These are phyloP conservation scores for Phycomyces nitens DNA, from an alignment of 192 early-diverging fungal genomes.

Conservation along the genomic window DNA sequence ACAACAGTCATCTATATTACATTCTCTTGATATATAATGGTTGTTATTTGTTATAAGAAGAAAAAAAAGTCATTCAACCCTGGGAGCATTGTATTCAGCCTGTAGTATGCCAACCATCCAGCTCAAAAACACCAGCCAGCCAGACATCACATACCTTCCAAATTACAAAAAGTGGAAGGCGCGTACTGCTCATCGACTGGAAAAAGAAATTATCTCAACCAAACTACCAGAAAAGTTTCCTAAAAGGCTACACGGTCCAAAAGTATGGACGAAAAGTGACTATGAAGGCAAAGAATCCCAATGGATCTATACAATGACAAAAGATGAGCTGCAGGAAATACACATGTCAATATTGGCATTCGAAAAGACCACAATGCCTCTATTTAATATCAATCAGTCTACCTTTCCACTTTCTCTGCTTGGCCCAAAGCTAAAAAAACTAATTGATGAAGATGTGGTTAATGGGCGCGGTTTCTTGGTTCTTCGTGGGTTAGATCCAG, in stretches of 20 bases:
- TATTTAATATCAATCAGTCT: conserved; percentile 11
- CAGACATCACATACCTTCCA: conserved; percentile 28
- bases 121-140: conserved; percentile 24
- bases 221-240: conserved; percentile 26
- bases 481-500: conserved; percentile 22
- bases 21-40: no score
- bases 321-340: conserved; percentile 22
- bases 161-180: conserved; percentile 22
- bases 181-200: conserved; percentile 19
- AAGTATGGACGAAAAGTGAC: conserved; percentile 22
- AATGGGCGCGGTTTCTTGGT: conserved; percentile 27
- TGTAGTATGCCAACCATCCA: conserved; percentile 26
- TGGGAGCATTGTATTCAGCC: no score
- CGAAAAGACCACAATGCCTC: conserved; percentile 7
- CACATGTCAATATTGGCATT: conserved; percentile 18
- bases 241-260: conserved; percentile 21
- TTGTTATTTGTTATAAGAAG: no score
- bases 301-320: conserved; percentile 21
- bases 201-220: conserved; percentile 15
- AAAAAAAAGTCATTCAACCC: no score
- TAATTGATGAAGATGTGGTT: conserved; percentile 23
- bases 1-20: no score
- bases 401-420: conserved; percentile 15
- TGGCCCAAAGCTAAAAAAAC: conserved; percentile 15
- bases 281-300: conserved; percentile 20